phyloP scores from a whole-genome alignment of 352 stramenopile genomes.

The Phytophthora sansomeana region DNA sequence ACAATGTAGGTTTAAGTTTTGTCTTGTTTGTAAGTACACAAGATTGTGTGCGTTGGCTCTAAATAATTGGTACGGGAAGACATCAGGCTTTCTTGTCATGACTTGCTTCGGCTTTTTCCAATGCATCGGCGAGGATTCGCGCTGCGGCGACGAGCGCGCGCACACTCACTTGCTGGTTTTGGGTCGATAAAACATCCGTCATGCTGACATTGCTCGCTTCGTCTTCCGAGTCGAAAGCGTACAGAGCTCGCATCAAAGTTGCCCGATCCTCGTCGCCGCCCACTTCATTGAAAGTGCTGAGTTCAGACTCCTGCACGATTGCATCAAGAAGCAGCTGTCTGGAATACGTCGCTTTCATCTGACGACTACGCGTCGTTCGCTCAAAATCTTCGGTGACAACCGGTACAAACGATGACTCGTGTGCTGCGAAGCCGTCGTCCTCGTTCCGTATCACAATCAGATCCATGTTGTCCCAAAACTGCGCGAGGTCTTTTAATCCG shows the following conservation, averaged over 20 bases:
- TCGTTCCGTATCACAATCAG: slow-evolving; percentile 68
- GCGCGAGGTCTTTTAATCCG: slow-evolving; percentile 42
- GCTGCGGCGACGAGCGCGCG: slow-evolving; percentile 49
- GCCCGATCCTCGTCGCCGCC: slow-evolving; percentile 32
- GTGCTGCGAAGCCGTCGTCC: slow-evolving; percentile 29
- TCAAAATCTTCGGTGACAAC: slow-evolving; percentile 53
- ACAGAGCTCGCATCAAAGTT: slow-evolving; percentile 45
- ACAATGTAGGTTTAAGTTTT: no score
- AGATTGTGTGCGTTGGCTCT: no score
- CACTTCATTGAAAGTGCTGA: slow-evolving; percentile 42
- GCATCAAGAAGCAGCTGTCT: slow-evolving; percentile 60
- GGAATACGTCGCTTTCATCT: slow-evolving; percentile 54
- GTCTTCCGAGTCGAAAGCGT: slow-evolving; percentile 40
- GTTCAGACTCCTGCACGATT: slow-evolving; percentile 59
- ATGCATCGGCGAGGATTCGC: slow-evolving; percentile 50
- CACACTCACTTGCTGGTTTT: slow-evolving; percentile 39
- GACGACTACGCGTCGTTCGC: slow-evolving; percentile 43
- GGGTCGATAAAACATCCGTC: slow-evolving; percentile 37
- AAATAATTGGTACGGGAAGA: neutral
- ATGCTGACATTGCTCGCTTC: slow-evolving; percentile 20
- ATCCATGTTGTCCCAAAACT: slow-evolving; percentile 60
- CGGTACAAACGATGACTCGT: slow-evolving; percentile 28
- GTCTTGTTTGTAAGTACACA: no score
- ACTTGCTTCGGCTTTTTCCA: slow-evolving; percentile 41
- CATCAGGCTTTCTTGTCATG: slow-evolving; percentile 11